Evolutionary conservation across 805 yeast genomes (phyloP).

Genomic region (Hanseniaspora lachancei): DNA sequence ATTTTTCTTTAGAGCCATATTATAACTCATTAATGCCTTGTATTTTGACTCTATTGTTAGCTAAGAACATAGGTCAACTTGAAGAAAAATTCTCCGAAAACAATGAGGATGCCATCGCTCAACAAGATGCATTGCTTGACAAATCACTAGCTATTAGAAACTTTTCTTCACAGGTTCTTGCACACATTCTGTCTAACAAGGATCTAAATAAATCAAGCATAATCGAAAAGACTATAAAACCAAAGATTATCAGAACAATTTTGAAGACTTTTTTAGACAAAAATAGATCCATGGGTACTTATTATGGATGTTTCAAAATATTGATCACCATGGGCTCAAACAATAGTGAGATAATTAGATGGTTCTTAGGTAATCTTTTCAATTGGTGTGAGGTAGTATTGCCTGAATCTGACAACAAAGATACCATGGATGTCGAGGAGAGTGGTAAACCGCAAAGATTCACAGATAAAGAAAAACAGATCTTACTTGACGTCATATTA

Average conservation of each 20-base stretch:
- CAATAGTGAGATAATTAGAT: slow-evolving; percentile 62
- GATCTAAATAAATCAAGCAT: slow-evolving; percentile 59
- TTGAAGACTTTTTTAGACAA: slow-evolving; percentile 81
- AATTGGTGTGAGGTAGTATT: slow-evolving; percentile 63
- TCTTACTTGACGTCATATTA: slow-evolving; percentile 39
- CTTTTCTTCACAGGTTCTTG: slow-evolving; percentile 71
- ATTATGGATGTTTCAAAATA: slow-evolving; percentile 83
- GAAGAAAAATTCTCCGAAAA: slow-evolving; percentile 22
- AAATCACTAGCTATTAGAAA: slow-evolving; percentile 57
- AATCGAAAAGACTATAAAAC: slow-evolving; percentile 76
- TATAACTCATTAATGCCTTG: slow-evolving; percentile 97
- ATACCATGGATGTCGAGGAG: slow-evolving; percentile 14
- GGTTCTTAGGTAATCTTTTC: slow-evolving; percentile 70
- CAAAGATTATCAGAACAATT: slow-evolving; percentile 85
- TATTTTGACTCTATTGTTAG: slow-evolving; percentile 72
- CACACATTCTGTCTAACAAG: slow-evolving; percentile 38
- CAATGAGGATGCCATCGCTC: slow-evolving; percentile 17
- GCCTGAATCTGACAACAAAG: background rate
- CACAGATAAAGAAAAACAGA: slow-evolving; percentile 35
- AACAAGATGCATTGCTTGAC: slow-evolving; percentile 24
- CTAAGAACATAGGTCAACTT: slow-evolving; percentile 65
- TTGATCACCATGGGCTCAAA: slow-evolving; percentile 55
- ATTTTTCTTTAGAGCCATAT: slow-evolving; percentile 85
- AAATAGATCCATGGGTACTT: slow-evolving; percentile 72
- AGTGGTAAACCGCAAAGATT: slow-evolving; percentile 18